phyloP scores from a whole-genome alignment of 495 filamentous ascomycete genomes.

The Elasticomyces elasticus region DNA sequence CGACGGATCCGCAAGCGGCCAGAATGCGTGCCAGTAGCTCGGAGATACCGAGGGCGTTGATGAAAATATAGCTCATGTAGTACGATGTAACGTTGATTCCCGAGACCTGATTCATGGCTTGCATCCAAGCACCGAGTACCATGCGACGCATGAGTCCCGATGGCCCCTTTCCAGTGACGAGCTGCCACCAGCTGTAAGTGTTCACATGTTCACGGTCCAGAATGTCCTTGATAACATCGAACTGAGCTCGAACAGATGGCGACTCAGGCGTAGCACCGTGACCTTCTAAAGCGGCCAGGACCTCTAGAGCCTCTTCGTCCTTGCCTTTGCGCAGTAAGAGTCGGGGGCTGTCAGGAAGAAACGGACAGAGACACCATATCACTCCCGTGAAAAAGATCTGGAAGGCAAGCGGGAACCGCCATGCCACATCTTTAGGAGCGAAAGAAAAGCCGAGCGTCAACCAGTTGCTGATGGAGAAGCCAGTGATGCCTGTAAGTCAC shows the following conservation, averaged over 20 bases:
- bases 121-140: conserved; percentile 28
- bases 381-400: conserved; percentile 17
- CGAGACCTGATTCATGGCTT: conserved; percentile 28
- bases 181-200: conserved; percentile 27
- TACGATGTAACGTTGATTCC: conserved; percentile 3
- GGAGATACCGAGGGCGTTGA: conserved; percentile 15
- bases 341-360: conserved; percentile 23
- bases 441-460: conserved; percentile 19
- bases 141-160: conserved; percentile 25
- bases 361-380: conserved; percentile 2
- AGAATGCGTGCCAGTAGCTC: conserved; percentile 14
- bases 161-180: conserved; percentile 24
- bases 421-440: conserved; percentile 12
- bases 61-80: conserved; percentile 14
- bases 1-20: conserved; percentile 24
- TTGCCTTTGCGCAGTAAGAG: conserved; percentile 29
- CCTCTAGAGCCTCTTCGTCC: conserved; percentile 25
- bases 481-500: conserved; percentile 12
- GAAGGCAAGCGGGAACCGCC: conserved; percentile 19
- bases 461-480: conserved; percentile 20
- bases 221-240: conserved; percentile 30
- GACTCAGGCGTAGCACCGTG: conserved; percentile 7
- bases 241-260: conserved; percentile 23
- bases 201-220: conserved; percentile 27
- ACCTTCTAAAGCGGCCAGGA: conserved; percentile 13